These are phyloP conservation scores for Taphrina communis DNA, from an alignment of 1,139 yeast species.

Conservation along the genomic window DNA sequence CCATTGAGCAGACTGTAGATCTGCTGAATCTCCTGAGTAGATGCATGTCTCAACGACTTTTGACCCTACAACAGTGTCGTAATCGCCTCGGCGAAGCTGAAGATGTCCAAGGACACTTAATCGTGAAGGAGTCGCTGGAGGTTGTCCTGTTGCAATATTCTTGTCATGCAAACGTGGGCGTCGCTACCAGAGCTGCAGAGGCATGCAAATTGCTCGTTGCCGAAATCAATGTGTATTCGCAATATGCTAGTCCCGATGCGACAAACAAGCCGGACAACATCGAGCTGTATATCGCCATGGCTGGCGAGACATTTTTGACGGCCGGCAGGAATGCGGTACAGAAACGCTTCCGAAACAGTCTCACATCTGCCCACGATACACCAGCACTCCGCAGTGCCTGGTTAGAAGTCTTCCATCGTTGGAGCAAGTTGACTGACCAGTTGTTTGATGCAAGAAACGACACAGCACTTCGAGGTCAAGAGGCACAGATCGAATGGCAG, in stretches of 20 bases:
- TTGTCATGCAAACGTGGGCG: neutral
- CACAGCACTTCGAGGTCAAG: slow-evolving; percentile 2
- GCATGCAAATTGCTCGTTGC: slow-evolving; percentile 10
- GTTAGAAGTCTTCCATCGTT: slow-evolving; percentile 9
- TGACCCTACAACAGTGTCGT: neutral
- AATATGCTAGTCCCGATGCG: neutral
- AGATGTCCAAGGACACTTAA: slow-evolving; percentile 2
- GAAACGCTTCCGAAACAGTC: slow-evolving; percentile 3
- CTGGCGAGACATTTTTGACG: slow-evolving; percentile 16
- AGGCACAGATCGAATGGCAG: slow-evolving; percentile 24
- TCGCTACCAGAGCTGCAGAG: slow-evolving; percentile 16
- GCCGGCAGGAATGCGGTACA: slow-evolving; percentile 35
- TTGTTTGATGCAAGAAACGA: slow-evolving; percentile 5
- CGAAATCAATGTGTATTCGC: neutral
- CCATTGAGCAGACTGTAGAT: neutral
- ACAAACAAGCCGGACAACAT: slow-evolving; percentile 3
- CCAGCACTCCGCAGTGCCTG: slow-evolving; percentile 13
- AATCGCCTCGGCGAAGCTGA: neutral
- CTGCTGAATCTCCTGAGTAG: neutral
- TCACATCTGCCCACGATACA: slow-evolving; percentile 16
- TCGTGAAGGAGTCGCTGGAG: neutral
- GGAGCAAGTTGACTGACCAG: slow-evolving; percentile 21
- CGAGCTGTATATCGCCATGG: slow-evolving; percentile 16
- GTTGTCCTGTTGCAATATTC: neutral
- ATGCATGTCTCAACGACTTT: neutral